A percentile compares a stretch with the other conserved stretches of the same genome.
Conservation (phyloP, 2,329 filamentous ascomycete genomes). For the Colletotrichum sp. region DNA sequence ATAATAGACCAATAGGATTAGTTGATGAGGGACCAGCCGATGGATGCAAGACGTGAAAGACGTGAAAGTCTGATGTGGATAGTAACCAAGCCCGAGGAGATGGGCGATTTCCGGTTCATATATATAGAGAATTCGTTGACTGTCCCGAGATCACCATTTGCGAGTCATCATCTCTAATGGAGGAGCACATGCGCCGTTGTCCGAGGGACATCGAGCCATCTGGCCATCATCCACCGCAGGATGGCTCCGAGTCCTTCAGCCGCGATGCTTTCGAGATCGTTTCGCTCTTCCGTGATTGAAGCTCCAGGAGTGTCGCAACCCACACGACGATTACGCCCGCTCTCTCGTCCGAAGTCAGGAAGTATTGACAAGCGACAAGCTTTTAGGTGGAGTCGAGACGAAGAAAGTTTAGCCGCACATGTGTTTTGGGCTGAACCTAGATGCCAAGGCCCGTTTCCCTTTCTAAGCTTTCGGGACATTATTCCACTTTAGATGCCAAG, state of each 20-base stretch:
- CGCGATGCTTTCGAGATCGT: background rate
- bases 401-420: slow-evolving; percentile 13
- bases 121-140: background rate
- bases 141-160: background rate
- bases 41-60: background rate
- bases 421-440: slow-evolving; percentile 1
- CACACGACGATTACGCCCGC: background rate
- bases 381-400: slow-evolving; percentile 10
- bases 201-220: background rate
- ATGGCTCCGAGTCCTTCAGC: background rate
- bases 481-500: background rate
- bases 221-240: background rate
- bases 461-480: background rate
- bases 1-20: background rate
- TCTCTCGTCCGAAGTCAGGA: background rate
- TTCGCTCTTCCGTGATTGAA: background rate
- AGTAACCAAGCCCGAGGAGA: accelerated
- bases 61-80: background rate
- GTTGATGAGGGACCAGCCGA: background rate
- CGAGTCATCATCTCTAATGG: background rate
- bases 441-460: background rate
- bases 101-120: background rate
- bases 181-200: background rate
- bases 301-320: background rate
- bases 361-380: slow-evolving; percentile 8